Conservation (phyloP, 2,329 filamentous ascomycete species). For the Colletotrichum limetticola region DNA sequence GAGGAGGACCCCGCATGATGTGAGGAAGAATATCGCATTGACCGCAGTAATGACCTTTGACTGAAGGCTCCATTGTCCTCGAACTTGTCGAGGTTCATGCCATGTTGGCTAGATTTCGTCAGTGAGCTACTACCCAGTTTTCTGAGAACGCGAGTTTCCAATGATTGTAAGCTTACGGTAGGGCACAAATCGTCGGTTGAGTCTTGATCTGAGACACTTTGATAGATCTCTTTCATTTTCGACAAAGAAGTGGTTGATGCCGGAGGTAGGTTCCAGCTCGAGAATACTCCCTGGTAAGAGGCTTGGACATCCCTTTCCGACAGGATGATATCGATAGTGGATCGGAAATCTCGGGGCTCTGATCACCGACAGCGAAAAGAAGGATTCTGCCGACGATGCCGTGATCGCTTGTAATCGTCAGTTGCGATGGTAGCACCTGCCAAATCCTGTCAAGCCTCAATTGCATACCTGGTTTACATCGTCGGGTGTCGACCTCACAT, state of each 20-base stretch:
- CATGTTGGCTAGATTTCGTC: not conserved
- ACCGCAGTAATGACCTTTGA: conserved; percentile 5
- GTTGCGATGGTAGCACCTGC: conserved; percentile 1
- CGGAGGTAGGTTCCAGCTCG: not conserved
- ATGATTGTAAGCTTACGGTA: not conserved
- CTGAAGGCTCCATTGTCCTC: conserved; percentile 1
- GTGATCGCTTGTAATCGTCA: not conserved
- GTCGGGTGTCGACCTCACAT: not conserved
- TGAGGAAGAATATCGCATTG: conserved; percentile 7
- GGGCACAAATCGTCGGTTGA: not conserved
- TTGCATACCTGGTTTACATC: not conserved
- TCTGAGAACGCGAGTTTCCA: no score
- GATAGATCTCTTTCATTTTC: conserved; percentile 21
- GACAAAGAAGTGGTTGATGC: no score
- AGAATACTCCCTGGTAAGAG: not conserved
- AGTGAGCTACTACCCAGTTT: not conserved
- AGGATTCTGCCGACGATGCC: not conserved
- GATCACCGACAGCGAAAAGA: not conserved
- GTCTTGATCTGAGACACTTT: not conserved
- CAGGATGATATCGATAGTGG: not conserved
- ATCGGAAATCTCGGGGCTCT: not conserved
- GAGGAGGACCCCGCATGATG: conserved; percentile 12
- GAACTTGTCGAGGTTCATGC: not conserved
- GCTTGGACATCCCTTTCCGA: not conserved
- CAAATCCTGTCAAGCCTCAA: conserved; percentile 2